phyloP scores from a whole-genome alignment of 306 rosid genomes.

The Glycine tomentella region DNA sequence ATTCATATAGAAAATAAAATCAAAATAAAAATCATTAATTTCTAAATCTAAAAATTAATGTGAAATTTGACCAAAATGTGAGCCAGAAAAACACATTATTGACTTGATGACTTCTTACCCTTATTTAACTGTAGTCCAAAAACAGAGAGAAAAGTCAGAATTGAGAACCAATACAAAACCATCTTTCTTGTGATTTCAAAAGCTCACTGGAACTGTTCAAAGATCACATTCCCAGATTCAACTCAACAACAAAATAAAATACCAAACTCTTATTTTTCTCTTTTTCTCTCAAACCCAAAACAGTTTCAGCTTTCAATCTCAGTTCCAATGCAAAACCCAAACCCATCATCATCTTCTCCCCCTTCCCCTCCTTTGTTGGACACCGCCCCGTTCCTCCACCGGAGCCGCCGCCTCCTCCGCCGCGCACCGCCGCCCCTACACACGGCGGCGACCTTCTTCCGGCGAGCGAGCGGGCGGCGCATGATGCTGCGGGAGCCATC shows the following conservation, averaged over 20 bases:
- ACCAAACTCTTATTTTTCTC: not conserved
- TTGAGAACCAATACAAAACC: not conserved
- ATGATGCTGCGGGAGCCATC: slow-evolving; percentile 84
- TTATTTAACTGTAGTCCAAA: not conserved
- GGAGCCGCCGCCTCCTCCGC: slow-evolving; percentile 60
- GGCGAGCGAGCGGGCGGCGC: slow-evolving; percentile 71
- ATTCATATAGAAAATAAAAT: too few relatives aligned
- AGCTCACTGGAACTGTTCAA: not conserved
- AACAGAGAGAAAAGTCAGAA: not conserved
- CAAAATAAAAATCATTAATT: too few relatives aligned
- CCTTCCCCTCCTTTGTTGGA: slow-evolving; percentile 48
- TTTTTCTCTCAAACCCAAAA: too few relatives aligned
- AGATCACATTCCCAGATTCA: not conserved
- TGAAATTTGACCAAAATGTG: too few relatives aligned
- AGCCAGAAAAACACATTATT: too few relatives aligned
- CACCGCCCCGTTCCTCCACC: slow-evolving; percentile 66
- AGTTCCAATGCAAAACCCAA: slow-evolving; percentile 51
- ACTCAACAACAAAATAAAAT: not conserved
- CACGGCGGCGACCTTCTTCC: slow-evolving; percentile 63
- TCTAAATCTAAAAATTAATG: too few relatives aligned
- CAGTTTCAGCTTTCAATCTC: too few relatives aligned
- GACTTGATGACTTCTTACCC: too few relatives aligned
- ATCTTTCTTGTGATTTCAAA: not conserved
- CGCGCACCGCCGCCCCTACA: slow-evolving; percentile 61
- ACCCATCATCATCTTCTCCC: slow-evolving; percentile 41